phyloP scores from a whole-genome alignment of 352 stramenopile genomes.

The Phytophthora citricola region DNA sequence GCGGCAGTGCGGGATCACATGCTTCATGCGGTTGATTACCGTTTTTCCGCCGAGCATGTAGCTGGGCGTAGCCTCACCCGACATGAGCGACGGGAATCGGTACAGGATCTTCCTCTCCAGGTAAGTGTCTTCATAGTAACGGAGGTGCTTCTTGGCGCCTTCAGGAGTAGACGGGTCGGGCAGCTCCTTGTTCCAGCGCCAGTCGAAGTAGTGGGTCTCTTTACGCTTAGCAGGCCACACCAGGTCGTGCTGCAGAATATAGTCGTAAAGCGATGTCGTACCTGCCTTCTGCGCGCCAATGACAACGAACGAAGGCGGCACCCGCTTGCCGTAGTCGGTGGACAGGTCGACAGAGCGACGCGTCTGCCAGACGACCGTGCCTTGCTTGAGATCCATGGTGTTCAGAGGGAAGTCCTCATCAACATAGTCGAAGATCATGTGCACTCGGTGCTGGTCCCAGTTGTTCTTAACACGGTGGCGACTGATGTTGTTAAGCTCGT shows the following conservation, averaged over 20 bases:
- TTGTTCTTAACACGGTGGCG: slow-evolving; percentile 96
- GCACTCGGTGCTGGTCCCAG: slow-evolving; percentile 91
- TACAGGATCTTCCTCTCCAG: slow-evolving; percentile 86
- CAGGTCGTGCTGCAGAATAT: slow-evolving; percentile 97
- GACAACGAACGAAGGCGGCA: slow-evolving; percentile 94
- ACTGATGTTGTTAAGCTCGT: slow-evolving; percentile 99
- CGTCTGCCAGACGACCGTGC: slow-evolving; percentile 96
- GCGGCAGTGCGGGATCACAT: slow-evolving; percentile 76
- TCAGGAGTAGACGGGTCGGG: slow-evolving; percentile 58
- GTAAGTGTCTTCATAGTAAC: slow-evolving; percentile 83
- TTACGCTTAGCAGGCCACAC: slow-evolving; percentile 90
- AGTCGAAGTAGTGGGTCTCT: slow-evolving; percentile 99
- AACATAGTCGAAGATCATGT: slow-evolving; percentile 99
- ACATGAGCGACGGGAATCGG: slow-evolving; percentile 91
- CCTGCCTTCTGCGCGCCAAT: slow-evolving; percentile 97
- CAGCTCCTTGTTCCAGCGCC: slow-evolving; percentile 93
- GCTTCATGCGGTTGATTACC: slow-evolving; percentile 80
- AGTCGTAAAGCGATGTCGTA: slow-evolving; percentile 98
- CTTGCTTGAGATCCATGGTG: slow-evolving; percentile 79
- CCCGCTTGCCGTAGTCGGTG: slow-evolving; percentile 74
- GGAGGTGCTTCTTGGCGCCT: slow-evolving; percentile 61
- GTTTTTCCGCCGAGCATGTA: slow-evolving; percentile 88
- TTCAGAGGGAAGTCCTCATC: slow-evolving; percentile 77
- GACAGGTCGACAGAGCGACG: slow-evolving; percentile 94
- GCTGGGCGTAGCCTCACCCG: slow-evolving; percentile 93